Evolutionary conservation across 2,329 filamentous ascomycete genomes (phyloP), one percentile per base, ranked within the genome.

Genomic region (Raffaelea deltoideospora): DNA sequence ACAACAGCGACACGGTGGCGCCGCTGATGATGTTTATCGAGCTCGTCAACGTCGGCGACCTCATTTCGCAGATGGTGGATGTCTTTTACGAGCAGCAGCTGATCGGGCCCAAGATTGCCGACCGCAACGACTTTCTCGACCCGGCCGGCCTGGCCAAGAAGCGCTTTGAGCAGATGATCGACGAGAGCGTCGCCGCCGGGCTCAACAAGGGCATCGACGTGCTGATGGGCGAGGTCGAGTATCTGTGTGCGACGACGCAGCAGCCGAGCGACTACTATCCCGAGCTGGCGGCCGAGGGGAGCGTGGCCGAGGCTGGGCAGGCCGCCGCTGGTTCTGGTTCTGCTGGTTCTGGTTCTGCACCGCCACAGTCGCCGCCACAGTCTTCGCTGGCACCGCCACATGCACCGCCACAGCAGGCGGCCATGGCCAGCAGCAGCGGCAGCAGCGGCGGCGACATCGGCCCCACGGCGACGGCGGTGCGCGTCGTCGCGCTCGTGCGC

Each of bases 11-110:
- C 24, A 83, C 82, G 1, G 87, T 95, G 8, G 85, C 86, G 37
- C 90, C 90, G 2, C 69, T 98, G 4, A 86, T 95, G 32, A 95
- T 84, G 1, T 98, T 98, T 50, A 75, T 98, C 42, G 90, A 98
- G 59, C 72, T 98, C 21, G 90, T 98, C 54, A 98, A 98, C 52
- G 88, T 98, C 1, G 90, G 90, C 40, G 90, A 98, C 54, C 67
- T 98, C 40, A 98, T 98, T 48, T 85, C 92, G 41, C 90, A 98
- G 56, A 98, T 98, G 90, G 76, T 98, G 40, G 90, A 98, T 53
- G 86, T 98, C 24, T 98, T 98, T 54, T 98, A 93, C 58, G 82
- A 93, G 53, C 90, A 96, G 59, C 90, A 98, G 59, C 71, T 98
- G 21, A 76, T 86, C 6, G 72, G 75, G 1, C 73, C 81, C 13